Evolutionary conservation across 352 stramenopile species (phyloP).

Genomic region (Phytophthora brassicae): DNA sequence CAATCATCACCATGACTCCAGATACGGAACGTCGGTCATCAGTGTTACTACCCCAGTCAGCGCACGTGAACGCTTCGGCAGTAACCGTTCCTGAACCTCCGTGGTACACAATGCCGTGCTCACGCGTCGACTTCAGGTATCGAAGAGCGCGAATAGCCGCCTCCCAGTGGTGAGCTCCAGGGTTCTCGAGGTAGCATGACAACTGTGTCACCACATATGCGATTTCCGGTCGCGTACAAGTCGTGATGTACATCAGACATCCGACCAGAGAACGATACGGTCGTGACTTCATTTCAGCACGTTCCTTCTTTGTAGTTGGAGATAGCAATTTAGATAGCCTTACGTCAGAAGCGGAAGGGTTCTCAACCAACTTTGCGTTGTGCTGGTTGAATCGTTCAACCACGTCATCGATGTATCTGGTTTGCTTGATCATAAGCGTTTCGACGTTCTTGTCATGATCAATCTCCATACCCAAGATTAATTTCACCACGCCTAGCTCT

Average conservation of each 20-base stretch:
- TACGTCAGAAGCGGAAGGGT: neutral
- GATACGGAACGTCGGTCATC: neutral
- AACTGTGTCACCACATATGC: slow-evolving; percentile 7
- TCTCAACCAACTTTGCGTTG: slow-evolving; percentile 6
- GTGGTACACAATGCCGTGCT: too few relatives aligned
- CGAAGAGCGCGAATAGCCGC: neutral
- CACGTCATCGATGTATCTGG: slow-evolving; percentile 20
- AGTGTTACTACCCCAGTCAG: neutral
- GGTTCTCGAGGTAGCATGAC: neutral
- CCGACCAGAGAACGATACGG: slow-evolving; percentile 14
- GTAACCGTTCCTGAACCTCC: neutral
- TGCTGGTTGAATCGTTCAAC: slow-evolving; percentile 15
- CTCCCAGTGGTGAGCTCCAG: neutral
- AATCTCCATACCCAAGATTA: slow-evolving; percentile 22
- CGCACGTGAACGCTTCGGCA: neutral
- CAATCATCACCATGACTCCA: slow-evolving; percentile 3
- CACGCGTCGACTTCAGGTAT: slow-evolving; percentile 6
- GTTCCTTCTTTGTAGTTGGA: neutral
- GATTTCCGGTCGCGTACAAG: slow-evolving; percentile 2
- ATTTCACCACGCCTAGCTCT: slow-evolving; percentile 6
- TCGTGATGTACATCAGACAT: slow-evolving; percentile 16
- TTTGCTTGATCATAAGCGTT: slow-evolving; percentile 24
- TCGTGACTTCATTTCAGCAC: neutral
- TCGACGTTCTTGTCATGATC: neutral
- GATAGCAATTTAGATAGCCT: slow-evolving; percentile 10